Base-by-base conservation (phyloP, 139 green algal species). In the Medakamo hakoo region DNA sequence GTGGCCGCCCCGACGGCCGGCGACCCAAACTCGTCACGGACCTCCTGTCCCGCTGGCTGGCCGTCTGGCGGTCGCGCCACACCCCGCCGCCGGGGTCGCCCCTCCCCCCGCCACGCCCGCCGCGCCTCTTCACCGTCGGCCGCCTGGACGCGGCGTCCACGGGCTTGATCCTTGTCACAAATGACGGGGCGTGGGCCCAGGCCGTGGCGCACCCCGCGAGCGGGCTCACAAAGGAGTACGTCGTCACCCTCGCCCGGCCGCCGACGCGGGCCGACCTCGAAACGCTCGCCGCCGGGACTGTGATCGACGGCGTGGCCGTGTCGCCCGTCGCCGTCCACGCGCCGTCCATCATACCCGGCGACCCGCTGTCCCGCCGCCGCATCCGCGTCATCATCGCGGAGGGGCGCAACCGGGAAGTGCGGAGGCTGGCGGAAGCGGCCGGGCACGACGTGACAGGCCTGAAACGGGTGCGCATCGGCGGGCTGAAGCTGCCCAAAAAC, bases 81-180 rank as follows among this genome's bases (percentile, higher is more conserved):
- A n/a, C n/a, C n/a, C n/a, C n/a, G n/a, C 68, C 22, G 19, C 66
- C 65, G 40, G 73, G 58, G 14, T 59, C 55, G 9, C 69, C 82
- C 16, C n/a, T n/a, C n/a, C n/a, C n/a, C n/a, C n/a, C n/a, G n/a
- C n/a, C n/a, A n/a, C n/a, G n/a, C n/a, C 78, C 79, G 0, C 91
- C 91, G 1, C 77, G 92, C 24, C 76, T 98, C 3, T 96, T 95
- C 79, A 94, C 87, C 2, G 92, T 96, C 49, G 92, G 92, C 4
- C 78, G 90, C 3, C 75, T 98, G 57, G 92, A 98, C 64, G 89
- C 91, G 4, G 66, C 78, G 19, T 85, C 86, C 14, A 82, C 80
- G 4, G 92, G 92, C 0, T 82, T 98, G 27, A 76, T 98, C 25
- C 78, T 98, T 19, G 75, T 98, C 24, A 98, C 92, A 4, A 98